Conservation (phyloP, 2,329 filamentous ascomycete genomes). For the Alternaria panax region DNA sequence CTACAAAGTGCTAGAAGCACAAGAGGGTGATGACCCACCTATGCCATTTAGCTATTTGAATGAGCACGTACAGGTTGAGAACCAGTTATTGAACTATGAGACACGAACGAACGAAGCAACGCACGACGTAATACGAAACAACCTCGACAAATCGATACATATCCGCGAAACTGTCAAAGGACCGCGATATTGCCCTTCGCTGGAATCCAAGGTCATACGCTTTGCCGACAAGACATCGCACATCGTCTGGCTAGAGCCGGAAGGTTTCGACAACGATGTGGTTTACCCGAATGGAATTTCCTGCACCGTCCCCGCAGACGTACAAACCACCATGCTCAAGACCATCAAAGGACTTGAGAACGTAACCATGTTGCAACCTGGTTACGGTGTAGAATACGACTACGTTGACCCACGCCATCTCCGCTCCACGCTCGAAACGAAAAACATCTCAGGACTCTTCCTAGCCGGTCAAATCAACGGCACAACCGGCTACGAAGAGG, state of each 20-base stretch:
- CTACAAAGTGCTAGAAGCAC: slow-evolving; percentile 73
- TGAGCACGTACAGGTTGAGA: slow-evolving; percentile 74
- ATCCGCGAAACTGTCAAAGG: slow-evolving; percentile 95
- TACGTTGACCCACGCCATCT: slow-evolving; percentile 94
- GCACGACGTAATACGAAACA: slow-evolving; percentile 83
- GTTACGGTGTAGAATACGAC: slow-evolving; percentile 98
- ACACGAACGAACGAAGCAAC: slow-evolving; percentile 85
- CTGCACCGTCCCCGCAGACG: slow-evolving; percentile 92
- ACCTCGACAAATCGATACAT: slow-evolving; percentile 95
- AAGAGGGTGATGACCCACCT: slow-evolving; percentile 84
- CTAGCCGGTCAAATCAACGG: slow-evolving; percentile 98
- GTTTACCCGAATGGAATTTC: slow-evolving; percentile 97
- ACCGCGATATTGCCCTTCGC: slow-evolving; percentile 91
- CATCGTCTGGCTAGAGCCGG: slow-evolving; percentile 95
- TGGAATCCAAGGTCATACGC: slow-evolving; percentile 91
- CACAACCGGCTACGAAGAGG: slow-evolving; percentile 97
- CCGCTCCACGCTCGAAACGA: slow-evolving; percentile 90
- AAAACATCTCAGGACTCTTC: slow-evolving; percentile 85
- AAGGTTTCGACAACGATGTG: slow-evolving; percentile 87
- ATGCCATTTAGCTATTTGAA: slow-evolving; percentile 93
- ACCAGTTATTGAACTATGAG: slow-evolving; percentile 84
- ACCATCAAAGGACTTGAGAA: slow-evolving; percentile 89
- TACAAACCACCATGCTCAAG: slow-evolving; percentile 83
- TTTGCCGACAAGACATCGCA: slow-evolving; percentile 83
- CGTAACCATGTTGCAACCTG: slow-evolving; percentile 89